phyloP scores from a whole-genome alignment of 1,284 basidiomycete species.

The Moesziomyces sp. region DNA sequence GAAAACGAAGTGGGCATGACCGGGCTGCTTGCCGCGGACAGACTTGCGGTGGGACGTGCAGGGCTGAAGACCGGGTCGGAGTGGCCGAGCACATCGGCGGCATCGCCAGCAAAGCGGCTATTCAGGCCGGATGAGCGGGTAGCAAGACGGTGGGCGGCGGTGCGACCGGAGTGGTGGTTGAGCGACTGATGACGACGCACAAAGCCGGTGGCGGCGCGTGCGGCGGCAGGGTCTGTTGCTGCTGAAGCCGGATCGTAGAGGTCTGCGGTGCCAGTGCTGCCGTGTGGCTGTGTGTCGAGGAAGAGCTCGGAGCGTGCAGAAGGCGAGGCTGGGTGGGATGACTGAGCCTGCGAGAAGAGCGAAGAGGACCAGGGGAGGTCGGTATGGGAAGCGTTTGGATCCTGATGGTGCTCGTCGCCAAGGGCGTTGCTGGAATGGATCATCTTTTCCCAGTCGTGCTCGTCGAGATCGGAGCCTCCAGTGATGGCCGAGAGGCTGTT shows the following conservation, averaged over 20 bases:
- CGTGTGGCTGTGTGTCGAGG: constrained; percentile 10
- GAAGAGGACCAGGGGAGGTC: constrained; percentile 38
- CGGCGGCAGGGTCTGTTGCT: constrained; percentile 25
- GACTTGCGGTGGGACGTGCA: constrained; percentile 26
- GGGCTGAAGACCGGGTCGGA: constrained; percentile 38
- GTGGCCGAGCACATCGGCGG: constrained; percentile 1
- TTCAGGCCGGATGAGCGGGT: constrained; percentile 33
- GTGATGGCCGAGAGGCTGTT: constrained; percentile 60
- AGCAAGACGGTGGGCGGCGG: constrained; percentile 28
- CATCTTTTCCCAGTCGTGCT: constrained; percentile 61
- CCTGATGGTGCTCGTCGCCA: constrained; percentile 45
- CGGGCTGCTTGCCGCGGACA: constrained; percentile 36
- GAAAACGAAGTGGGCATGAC: constrained; percentile 33
- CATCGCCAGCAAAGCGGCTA: constrained; percentile 9
- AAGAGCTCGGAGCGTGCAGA: constrained; percentile 21
- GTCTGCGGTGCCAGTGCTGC: constrained; percentile 22
- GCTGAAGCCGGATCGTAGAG: constrained; percentile 27
- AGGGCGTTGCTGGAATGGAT: constrained; percentile 47
- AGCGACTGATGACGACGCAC: constrained; percentile 58
- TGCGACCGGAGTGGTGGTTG: constrained; percentile 47
- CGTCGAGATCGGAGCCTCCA: constrained; percentile 50
- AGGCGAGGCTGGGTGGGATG: constrained; percentile 33
- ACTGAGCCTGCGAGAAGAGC: constrained; percentile 22
- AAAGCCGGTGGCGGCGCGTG: constrained; percentile 19
- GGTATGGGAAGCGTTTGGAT: constrained; percentile 16